phyloP scores from a whole-genome alignment of 305 asterid genomes.

The Ruellia speciosa region DNA sequence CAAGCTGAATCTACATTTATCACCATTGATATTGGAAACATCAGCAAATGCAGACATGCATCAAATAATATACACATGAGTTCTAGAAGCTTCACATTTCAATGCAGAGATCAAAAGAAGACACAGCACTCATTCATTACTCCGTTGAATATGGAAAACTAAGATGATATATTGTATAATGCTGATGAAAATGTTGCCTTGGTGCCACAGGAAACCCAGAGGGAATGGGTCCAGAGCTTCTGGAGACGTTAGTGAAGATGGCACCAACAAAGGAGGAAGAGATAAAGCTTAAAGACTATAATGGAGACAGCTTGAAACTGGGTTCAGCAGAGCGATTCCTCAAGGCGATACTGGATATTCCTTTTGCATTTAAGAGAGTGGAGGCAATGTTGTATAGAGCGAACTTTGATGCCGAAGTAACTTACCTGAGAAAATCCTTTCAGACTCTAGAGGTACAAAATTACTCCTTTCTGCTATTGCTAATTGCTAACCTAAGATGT shows the following conservation, averaged over 20 bases:
- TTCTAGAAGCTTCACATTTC: not conserved
- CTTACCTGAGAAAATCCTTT: conserved; percentile 70
- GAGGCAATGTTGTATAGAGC: conserved; percentile 88
- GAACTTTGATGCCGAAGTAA: conserved; percentile 72
- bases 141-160: not conserved
- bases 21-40: not conserved
- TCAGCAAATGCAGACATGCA: not conserved
- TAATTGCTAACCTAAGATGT: not conserved
- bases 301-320: conserved; percentile 53
- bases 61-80: too few species aligned
- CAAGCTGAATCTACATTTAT: too few species aligned
- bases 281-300: conserved; percentile 64
- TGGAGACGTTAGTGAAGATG: conserved; percentile 93
- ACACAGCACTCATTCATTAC: not conserved
- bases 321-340: conserved; percentile 92
- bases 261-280: conserved; percentile 98
- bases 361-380: conserved; percentile 81
- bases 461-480: not conserved
- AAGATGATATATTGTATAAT: not conserved
- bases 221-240: conserved; percentile 77
- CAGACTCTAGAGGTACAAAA: conserved; percentile 72
- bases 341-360: conserved; percentile 71
- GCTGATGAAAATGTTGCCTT: not conserved
- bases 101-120: not conserved
- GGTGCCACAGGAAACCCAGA: conserved; percentile 69